A percentile compares a stretch with the other conserved stretches of the same genome.
Conservation (phyloP, 2,329 filamentous ascomycete genomes). For the Metarhizium humberi region DNA sequence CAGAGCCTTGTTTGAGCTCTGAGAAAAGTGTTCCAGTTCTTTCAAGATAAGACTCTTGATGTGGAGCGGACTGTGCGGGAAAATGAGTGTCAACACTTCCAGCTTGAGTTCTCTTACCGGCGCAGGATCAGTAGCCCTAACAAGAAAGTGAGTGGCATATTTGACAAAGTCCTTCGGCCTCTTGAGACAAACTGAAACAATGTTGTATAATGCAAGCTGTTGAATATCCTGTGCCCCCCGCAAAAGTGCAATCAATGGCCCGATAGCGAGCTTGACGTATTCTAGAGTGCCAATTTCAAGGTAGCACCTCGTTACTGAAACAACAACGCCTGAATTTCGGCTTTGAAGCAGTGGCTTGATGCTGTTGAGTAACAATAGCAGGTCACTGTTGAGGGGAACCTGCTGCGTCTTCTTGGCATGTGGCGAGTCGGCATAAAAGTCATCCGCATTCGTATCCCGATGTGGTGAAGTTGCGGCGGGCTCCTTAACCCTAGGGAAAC, state of each 20-base stretch:
- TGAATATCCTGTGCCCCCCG: slow-evolving; percentile 80
- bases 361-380: slow-evolving; percentile 68
- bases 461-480: slow-evolving; percentile 35
- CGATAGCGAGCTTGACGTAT: slow-evolving; percentile 66
- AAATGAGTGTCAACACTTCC: slow-evolving; percentile 83
- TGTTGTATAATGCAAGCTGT: slow-evolving; percentile 84
- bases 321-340: slow-evolving; percentile 84
- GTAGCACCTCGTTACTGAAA: slow-evolving; percentile 79
- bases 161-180: slow-evolving; percentile 74
- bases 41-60: slow-evolving; percentile 81
- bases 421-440: slow-evolving; percentile 69
- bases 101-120: slow-evolving; percentile 87
- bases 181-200: slow-evolving; percentile 80
- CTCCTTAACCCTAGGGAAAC: slow-evolving; percentile 66
- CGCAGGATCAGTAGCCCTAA: slow-evolving; percentile 68
- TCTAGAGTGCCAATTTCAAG: slow-evolving; percentile 72
- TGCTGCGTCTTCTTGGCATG: slow-evolving; percentile 34
- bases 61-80: slow-evolving; percentile 67
- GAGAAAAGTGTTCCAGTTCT: slow-evolving; percentile 88
- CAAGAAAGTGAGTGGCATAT: slow-evolving; percentile 82
- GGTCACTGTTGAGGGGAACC: slow-evolving; percentile 66
- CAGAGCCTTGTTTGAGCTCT: slow-evolving; percentile 61
- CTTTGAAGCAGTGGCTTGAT: slow-evolving; percentile 83
- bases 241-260: slow-evolving; percentile 77
- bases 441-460: slow-evolving; percentile 41